Percentiles rank a stretch among this genome's conserved stretches.
phyloP scores from a whole-genome alignment of 78 protist species.

The Isochrysis galbana region DNA sequence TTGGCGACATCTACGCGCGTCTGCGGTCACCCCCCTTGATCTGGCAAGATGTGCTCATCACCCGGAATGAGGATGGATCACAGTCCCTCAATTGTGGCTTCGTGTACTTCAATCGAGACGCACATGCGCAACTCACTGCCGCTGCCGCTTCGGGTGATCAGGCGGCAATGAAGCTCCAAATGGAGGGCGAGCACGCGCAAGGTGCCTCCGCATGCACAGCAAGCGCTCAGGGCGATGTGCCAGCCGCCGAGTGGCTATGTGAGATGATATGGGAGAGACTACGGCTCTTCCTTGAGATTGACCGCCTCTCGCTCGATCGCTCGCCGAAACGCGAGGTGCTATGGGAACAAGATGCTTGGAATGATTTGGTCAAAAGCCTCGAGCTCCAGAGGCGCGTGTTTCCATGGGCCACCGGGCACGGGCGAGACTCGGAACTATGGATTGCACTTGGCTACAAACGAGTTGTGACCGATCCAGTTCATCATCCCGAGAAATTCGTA shows the following conservation, averaged over 20 bases:
- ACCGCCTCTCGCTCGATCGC: not conserved
- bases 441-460: not conserved
- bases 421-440: not conserved
- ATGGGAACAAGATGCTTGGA: constrained; percentile 16
- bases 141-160: not conserved
- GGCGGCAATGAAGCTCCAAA: not conserved
- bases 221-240: not conserved
- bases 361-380: not conserved
- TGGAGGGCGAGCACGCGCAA: not conserved
- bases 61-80: not conserved
- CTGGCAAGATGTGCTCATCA: not conserved
- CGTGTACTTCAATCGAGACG: constrained; percentile 7
- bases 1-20: not conserved
- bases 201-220: not conserved
- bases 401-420: constrained; percentile 4
- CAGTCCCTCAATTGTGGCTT: constrained; percentile 16
- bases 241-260: not conserved
- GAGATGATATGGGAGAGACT: not conserved
- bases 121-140: too few relatives aligned
- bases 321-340: constrained; percentile 10
- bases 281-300: not conserved
- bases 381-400: not conserved
- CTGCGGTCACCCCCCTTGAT: not conserved
- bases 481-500: not conserved
- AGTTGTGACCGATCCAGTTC: not conserved